Base-by-base conservation (phyloP, 345 rosid species). In the Microcos paniculata region DNA sequence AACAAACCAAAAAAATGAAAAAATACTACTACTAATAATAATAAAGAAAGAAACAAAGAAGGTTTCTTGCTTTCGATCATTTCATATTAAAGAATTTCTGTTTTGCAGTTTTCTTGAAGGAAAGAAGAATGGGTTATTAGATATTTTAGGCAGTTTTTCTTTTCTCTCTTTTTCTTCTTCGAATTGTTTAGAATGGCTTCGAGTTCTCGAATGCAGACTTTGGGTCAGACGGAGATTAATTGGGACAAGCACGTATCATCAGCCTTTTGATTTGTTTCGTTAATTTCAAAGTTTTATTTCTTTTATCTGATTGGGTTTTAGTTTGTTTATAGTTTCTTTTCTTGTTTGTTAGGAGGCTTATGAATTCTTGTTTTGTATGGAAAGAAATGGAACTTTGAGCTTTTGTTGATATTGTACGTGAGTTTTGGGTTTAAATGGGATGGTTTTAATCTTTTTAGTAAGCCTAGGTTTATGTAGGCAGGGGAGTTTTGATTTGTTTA, bases 201-300 rank as follows among this genome's bases (percentile, higher is more conserved):
- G 61, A 81, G 38, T 67, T 64, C 94, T 74, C 88, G 91, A 52
- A 82, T 80, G 72, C 89, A 79, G 2, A 80, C 94, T 3, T 77
- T 91, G 75, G 95, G 88, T 42, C 95, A 85, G 78, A 88, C 96
- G 76, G 98, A 95, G 93, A 95, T 93, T 72, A 91, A 95, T 77
- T 93, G 99, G 99, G 99, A 95, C 83, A 93, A 95, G 99, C 93
- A 85, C 28, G 89, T 88, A 13, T 33, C 61, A 4, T 15, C 8
- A 33, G 2, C 45, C 56, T 28, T n/a, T 67, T 68, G 26, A 67
- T 14, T 31, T 62, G 33, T 10, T 51, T 49, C 10, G 15, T 48
- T 51, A 6, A 8, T 51, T 52, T 63, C 38, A 2, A 38, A 52
- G 21, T 65, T 63, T n/a, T 35, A 21, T 26, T 62, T 74, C 28